phyloP scores from a whole-genome alignment of 805 yeast genomes.

The Wickerhamiella kurtzmanii region DNA sequence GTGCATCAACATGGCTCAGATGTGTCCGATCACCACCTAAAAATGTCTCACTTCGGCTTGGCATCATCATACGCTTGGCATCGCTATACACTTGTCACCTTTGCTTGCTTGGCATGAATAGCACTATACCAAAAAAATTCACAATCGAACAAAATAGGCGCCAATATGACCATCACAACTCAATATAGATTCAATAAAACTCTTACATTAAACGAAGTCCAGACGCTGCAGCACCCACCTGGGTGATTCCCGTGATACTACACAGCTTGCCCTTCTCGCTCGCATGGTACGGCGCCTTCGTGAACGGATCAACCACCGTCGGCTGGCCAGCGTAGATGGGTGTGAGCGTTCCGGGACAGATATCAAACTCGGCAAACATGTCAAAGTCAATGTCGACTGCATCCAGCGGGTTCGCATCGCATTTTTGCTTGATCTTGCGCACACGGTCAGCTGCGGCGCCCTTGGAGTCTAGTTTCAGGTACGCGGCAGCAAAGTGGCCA shows the following conservation, averaged over 20 bases:
- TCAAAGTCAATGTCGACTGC: slow-evolving; percentile 86
- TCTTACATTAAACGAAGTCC: slow-evolving; percentile 49
- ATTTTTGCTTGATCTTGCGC: slow-evolving; percentile 59
- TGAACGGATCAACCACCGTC: slow-evolving; percentile 60
- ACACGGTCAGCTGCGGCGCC: slow-evolving; percentile 80
- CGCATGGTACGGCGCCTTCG: slow-evolving; percentile 76
- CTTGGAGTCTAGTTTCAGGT: slow-evolving; percentile 49
- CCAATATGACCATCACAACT: no score
- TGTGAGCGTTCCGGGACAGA: slow-evolving; percentile 75
- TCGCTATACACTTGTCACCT: no score
- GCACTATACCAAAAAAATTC: no score
- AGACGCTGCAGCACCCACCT: slow-evolving; percentile 82
- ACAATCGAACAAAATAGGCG: no score
- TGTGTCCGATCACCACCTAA: no score
- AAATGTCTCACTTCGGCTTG: no score
- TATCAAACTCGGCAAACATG: slow-evolving; percentile 78
- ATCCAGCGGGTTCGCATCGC: slow-evolving; percentile 73
- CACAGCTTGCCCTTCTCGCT: slow-evolving; percentile 70
- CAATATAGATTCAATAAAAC: no score
- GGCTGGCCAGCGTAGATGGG: slow-evolving; percentile 78
- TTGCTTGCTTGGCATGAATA: no score
- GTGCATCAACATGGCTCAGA: no score
- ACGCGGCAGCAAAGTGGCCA: slow-evolving; percentile 76
- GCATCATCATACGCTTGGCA: no score
- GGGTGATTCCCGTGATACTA: slow-evolving; percentile 58